Base-by-base conservation (phyloP, 495 filamentous ascomycete genomes). In the Aeminium ludgeri region DNA sequence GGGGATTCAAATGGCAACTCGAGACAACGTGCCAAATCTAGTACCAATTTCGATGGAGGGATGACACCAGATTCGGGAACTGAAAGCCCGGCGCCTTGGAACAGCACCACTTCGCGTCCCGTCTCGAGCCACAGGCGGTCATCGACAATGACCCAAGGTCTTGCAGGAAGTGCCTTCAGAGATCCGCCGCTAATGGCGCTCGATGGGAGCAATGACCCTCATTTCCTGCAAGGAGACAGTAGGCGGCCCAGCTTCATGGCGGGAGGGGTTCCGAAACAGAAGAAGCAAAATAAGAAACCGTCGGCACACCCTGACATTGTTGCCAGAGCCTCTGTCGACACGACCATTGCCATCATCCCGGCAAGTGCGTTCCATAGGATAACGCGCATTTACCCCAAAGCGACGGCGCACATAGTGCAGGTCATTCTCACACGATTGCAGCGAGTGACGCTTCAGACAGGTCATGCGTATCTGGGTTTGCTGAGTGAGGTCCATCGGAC, bases 241-340 rank as follows among this genome's bases (percentile, higher is more conserved):
- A 15, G 43, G 17, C 32, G 41, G 1, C 30, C 34, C 27, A 51
- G 29, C 40, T 36, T 35, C 36, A 45, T 30, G 30, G 37, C 35
- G 43, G 51, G 37, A 36, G 12, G 55, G 18, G 36, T 35, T 36
- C 27, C 17, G 17, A 20, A 10, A 12, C 31, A 53, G 17, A 60
- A 61, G 30, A 65, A 62, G 46, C 61, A 59, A 35, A 66, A 61
- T 49, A 65, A 69, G 56, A 54, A 67, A 20, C 79, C 76, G 48
- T 96, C 91, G 2, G 87, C 80, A 0, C 89, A 97, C 60, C 89
- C 89, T 10, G 89, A 97, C 57, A 91, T 97, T 49, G 84, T 96
- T 44, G 89, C 86, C 7, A 73, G 89, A 48, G 89, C 89, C n/a
- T 92, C 84, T 25, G 82, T 91, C 16, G 89, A 97, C 56, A 96